A percentile compares a stretch with the other conserved stretches of the same genome.
These are phyloP conservation scores for Cenchrus fungigraminus DNA, from an alignment of 176 grass and related monocot species.

Conservation along the genomic window DNA sequence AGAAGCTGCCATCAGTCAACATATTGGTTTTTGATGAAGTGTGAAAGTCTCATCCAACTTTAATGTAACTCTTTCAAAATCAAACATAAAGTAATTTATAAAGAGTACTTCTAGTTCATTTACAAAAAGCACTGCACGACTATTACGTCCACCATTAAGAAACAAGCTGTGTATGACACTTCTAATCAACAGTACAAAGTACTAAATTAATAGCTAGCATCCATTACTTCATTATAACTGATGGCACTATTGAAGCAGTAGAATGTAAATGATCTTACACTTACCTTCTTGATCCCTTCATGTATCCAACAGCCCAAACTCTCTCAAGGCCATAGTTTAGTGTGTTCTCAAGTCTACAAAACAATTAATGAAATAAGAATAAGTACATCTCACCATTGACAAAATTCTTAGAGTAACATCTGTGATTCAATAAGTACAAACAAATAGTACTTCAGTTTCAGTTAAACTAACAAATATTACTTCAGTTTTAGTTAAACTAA, in stretches of 20 bases:
- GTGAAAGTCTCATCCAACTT: background rate
- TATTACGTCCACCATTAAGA: background rate
- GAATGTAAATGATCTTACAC: conserved; percentile 23
- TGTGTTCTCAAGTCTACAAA: conserved; percentile 94
- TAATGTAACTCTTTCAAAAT: background rate
- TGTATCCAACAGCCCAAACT: conserved; percentile 96
- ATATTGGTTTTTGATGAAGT: conserved; percentile 12
- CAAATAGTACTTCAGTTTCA: background rate
- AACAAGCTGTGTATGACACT: background rate
- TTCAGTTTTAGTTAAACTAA: background rate
- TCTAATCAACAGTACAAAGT: conserved; percentile 1
- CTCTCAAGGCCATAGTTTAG: conserved; percentile 98
- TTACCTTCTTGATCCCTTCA: conserved; percentile 98
- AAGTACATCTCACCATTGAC: conserved; percentile 20
- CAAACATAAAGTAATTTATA: conserved; percentile 18
- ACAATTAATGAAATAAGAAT: conserved; percentile 27
- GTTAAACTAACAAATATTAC: background rate
- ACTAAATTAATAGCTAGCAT: conserved; percentile 16
- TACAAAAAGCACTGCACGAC: background rate
- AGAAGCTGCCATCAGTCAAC: conserved; percentile 5
- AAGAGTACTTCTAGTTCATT: conserved; percentile 15
- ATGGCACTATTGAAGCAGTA: background rate
- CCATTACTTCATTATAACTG: background rate
- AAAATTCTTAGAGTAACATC: background rate
- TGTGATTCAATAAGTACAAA: background rate